Percentiles rank a stretch among this genome's conserved stretches.
Evolutionary conservation across 2,329 filamentous ascomycete species (phyloP).

Genomic region (Pyricularia pennisetigena): DNA sequence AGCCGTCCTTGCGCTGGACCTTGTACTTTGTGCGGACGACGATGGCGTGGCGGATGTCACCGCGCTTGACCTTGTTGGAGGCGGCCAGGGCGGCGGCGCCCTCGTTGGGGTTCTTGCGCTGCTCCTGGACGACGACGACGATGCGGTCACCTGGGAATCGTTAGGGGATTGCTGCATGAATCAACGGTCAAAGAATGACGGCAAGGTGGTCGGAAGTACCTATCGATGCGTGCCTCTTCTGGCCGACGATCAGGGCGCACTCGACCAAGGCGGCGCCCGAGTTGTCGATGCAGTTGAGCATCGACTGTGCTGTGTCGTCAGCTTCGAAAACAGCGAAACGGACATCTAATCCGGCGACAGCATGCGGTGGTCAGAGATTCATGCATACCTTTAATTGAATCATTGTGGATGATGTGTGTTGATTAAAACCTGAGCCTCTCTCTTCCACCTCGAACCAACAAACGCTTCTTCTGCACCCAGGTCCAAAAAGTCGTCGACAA

Average conservation of each 20-base stretch:
- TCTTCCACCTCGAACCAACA: neutral
- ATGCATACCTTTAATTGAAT: slow-evolving; percentile 72
- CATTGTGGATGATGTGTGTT: slow-evolving; percentile 47
- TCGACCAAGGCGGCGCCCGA: slow-evolving; percentile 95
- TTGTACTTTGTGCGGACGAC: slow-evolving; percentile 88
- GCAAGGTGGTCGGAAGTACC: slow-evolving; percentile 43
- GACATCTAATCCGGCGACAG: neutral
- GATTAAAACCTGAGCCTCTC: neutral
- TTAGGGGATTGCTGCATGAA: neutral
- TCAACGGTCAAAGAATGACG: neutral
- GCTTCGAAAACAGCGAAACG: neutral
- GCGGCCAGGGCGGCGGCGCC: slow-evolving; percentile 62
- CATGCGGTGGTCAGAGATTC: neutral
- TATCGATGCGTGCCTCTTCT: slow-evolving; percentile 80
- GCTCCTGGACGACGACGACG: slow-evolving; percentile 95
- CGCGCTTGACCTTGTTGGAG: slow-evolving; percentile 89
- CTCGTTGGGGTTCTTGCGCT: slow-evolving; percentile 67
- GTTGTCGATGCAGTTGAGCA: slow-evolving; percentile 99
- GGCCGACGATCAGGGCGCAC: slow-evolving; percentile 85
- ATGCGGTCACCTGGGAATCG: slow-evolving; percentile 72
- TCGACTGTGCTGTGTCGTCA: slow-evolving; percentile 48
- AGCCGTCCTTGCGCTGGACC: slow-evolving; percentile 78
- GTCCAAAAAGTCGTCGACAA: neutral
- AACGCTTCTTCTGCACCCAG: neutral
- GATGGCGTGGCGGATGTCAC: slow-evolving; percentile 92